Base-by-base conservation (phyloP, 306 rosid genomes). In the Hippophae tibetana region DNA sequence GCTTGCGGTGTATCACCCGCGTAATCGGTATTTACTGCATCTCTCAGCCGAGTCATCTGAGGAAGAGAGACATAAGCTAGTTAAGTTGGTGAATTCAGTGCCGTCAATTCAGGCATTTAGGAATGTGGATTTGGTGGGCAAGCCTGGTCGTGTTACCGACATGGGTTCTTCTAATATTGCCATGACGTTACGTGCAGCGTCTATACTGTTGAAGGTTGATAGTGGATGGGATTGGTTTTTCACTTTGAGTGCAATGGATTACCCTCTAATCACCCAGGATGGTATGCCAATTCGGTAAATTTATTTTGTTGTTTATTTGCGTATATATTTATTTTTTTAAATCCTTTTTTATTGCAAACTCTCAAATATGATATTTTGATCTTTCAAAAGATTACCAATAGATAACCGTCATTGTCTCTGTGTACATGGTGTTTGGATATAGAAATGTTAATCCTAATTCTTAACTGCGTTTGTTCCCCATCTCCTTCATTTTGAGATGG, bases 221-320 rank as follows among this genome's bases (percentile, higher is more conserved):
- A 42, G 72, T 68, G 89, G 88, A 2, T 92, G 98, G 98, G 80
- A 83, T 67, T 87, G 98, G 98, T 85, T 92, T 56, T 60, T 92
- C 42, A 79, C 89, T 58, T 76, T 92, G 86, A 92, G 82, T 64
- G 96, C 96, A 2, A 58, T 38, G 66, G 98, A 92, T 70, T 92
- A 92, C 56, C 98, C 98, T 45, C 85, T 92, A 54, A 76, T 87
- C 42, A 85, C 98, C 55, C 98, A 81, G 83, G 98, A 92, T 66
- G 98, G 98, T 92, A 87, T 55, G 90, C 67, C 56, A 60, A 10
- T 76, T 83, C 13, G 60, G 53, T 66, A 58, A 67, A 50, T 65
- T 46, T 56, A 51, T 9, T 64, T 53, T 60, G 2, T 48, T 27
- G 14, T 12, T 40, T 9, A 2, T 46, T 27, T 25, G 41, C 59